Conservation (phyloP, 176 grass and related monocot species). For the Bothriochloa decipiens region DNA sequence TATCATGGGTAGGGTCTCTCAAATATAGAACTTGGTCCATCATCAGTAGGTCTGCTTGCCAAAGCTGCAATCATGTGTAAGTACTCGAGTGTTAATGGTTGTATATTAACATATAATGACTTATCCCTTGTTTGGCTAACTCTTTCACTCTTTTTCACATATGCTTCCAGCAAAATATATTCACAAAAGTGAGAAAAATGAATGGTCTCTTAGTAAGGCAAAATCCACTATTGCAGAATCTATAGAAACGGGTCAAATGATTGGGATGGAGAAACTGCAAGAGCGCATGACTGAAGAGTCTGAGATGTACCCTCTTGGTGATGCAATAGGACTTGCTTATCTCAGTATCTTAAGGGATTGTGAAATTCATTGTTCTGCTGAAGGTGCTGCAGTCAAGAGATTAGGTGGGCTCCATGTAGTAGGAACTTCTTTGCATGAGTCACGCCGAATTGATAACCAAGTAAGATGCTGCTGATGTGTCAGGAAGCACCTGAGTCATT, state of each 20-base stretch:
- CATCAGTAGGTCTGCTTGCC: slow-evolving; percentile 76
- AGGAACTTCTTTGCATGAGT: slow-evolving; percentile 95
- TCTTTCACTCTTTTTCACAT: slow-evolving; percentile 27
- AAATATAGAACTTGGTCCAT: slow-evolving; percentile 76
- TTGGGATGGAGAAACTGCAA: slow-evolving; percentile 76
- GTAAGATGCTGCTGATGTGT: slow-evolving; percentile 54
- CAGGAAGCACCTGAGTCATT: not conserved
- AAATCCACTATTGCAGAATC: slow-evolving; percentile 68
- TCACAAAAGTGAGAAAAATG: slow-evolving; percentile 65
- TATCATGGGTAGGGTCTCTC: slow-evolving; percentile 62
- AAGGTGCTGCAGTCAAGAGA: slow-evolving; percentile 83
- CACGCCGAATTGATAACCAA: slow-evolving; percentile 96
- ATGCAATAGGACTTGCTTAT: slow-evolving; percentile 80
- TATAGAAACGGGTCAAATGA: slow-evolving; percentile 74
- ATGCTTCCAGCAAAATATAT: slow-evolving; percentile 84
- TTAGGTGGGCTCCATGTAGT: slow-evolving; percentile 98
- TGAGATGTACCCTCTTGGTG: slow-evolving; percentile 73
- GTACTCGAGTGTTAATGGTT: slow-evolving; percentile 18
- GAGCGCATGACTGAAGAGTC: slow-evolving; percentile 58
- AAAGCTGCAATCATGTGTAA: slow-evolving; percentile 84
- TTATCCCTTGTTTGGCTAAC: slow-evolving; percentile 40
- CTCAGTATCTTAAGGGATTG: slow-evolving; percentile 78
- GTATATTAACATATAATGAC: slow-evolving; percentile 11
- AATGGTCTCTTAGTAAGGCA: slow-evolving; percentile 68
- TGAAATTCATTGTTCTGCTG: slow-evolving; percentile 74